Conservation (phyloP, 2,329 filamentous ascomycete genomes). For the Talaromyces sp. region DNA sequence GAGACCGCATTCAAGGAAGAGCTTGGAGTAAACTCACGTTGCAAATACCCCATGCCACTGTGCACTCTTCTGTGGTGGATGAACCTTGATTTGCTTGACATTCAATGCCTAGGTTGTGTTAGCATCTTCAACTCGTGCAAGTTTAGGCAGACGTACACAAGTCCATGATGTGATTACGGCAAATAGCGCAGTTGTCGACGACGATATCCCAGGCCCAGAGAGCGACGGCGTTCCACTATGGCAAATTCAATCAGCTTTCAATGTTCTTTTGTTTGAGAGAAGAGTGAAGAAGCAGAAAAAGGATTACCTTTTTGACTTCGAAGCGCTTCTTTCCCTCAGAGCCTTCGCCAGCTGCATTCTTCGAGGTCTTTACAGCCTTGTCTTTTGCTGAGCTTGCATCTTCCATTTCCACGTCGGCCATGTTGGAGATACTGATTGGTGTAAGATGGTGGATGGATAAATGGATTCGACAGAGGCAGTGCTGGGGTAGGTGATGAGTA, state of each 20-base stretch:
- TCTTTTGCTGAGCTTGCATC: slow-evolving; percentile 63
- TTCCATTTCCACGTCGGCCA: slow-evolving; percentile 97
- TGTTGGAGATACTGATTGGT: slow-evolving; percentile 40
- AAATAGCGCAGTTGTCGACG: slow-evolving; percentile 99
- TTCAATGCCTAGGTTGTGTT: slow-evolving; percentile 69
- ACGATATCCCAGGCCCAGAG: slow-evolving; percentile 99
- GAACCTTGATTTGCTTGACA: slow-evolving; percentile 98
- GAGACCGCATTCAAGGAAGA: background rate
- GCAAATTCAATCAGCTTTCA: background rate
- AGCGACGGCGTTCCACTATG: slow-evolving; percentile 94
- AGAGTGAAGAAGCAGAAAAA: slow-evolving; percentile 10
- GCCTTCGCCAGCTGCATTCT: slow-evolving; percentile 51
- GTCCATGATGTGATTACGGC: slow-evolving; percentile 99
- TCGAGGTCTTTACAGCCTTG: slow-evolving; percentile 54
- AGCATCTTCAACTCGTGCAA: background rate
- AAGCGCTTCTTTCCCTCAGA: slow-evolving; percentile 86
- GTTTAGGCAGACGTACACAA: slow-evolving; percentile 63
- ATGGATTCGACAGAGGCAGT: background rate
- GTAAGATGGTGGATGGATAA: background rate
- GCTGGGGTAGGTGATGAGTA: background rate
- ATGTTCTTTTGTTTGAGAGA: background rate
- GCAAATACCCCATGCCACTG: slow-evolving; percentile 98
- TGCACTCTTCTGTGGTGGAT: slow-evolving; percentile 95
- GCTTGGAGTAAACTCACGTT: slow-evolving; percentile 65
- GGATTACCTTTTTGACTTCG: slow-evolving; percentile 91